These are phyloP conservation scores for Dictyostelium firmibasis DNA, from an alignment of 78 protist species.

Conservation along the genomic window DNA sequence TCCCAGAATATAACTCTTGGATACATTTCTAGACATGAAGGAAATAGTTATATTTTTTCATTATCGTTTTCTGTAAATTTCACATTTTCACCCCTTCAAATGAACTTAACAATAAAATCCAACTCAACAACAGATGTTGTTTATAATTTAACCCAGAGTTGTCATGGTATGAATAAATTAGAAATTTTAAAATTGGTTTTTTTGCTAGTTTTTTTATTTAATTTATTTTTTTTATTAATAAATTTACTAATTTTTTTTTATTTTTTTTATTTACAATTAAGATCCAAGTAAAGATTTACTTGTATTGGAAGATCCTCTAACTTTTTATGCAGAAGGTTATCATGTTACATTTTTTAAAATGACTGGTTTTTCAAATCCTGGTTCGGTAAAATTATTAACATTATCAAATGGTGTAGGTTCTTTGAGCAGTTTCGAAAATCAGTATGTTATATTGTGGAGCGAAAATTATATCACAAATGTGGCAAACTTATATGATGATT, in stretches of 20 bases:
- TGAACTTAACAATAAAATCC: neutral
- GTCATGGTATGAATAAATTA: neutral
- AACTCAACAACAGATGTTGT: neutral
- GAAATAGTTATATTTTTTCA: neutral
- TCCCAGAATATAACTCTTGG: too few species aligned
- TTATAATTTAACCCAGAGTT: neutral
- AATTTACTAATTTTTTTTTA: too few species aligned
- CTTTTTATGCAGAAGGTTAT: neutral
- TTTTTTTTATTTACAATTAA: too few species aligned
- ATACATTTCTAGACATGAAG: neutral
- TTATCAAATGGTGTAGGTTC: neutral
- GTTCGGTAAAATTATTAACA: neutral
- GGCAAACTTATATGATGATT: neutral
- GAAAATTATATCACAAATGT: neutral
- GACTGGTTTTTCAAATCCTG: neutral
- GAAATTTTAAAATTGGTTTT: neutral
- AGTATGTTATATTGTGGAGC: too few species aligned
- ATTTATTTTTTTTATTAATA: too few species aligned
- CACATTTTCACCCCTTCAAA: neutral
- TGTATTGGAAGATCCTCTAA: neutral
- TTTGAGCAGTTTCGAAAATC: too few species aligned
- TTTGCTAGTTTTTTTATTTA: too few species aligned
- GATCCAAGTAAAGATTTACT: neutral
- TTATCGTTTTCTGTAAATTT: too few species aligned
- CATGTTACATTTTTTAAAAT: neutral